Conservation (phyloP, 2,329 filamentous ascomycete genomes). For the Epichloe coenophiala region DNA sequence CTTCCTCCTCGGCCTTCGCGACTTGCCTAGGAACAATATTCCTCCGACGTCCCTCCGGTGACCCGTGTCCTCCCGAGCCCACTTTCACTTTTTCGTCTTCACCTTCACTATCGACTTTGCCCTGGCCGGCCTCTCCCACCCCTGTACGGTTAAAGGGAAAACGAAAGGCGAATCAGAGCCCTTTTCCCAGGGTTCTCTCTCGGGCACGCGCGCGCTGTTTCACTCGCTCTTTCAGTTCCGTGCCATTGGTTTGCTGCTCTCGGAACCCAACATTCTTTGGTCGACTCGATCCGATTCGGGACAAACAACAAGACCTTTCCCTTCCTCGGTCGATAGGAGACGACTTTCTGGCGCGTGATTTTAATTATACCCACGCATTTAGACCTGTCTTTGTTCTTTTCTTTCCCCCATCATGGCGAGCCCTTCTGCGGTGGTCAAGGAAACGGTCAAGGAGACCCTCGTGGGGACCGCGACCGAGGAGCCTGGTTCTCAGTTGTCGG, state of each 20-base stretch:
- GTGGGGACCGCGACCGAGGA: constrained; percentile 41
- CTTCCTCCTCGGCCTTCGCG: not conserved
- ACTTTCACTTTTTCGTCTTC: not conserved
- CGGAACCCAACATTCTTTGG: not conserved
- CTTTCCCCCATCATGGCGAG: constrained; percentile 20
- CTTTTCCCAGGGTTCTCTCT: not conserved
- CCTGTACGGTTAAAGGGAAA: not conserved
- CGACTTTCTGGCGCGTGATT: not conserved
- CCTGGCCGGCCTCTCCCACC: not conserved
- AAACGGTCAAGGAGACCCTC: constrained; percentile 67
- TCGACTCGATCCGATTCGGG: not conserved
- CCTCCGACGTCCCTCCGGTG: not conserved
- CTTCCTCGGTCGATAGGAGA: not conserved
- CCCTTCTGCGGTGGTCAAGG: constrained; percentile 39
- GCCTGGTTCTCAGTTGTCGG: constrained; percentile 46
- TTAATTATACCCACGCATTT: too few relatives aligned
- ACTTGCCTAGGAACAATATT: not conserved
- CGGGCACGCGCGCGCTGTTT: not conserved
- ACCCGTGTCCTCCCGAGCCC: constrained; percentile 5
- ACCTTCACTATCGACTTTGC: not conserved
- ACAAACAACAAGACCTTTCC: not conserved
- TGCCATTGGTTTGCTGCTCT: too few relatives aligned
- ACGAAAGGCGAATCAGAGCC: not conserved
- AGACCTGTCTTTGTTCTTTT: not conserved
- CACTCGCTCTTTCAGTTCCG: not conserved